Evolutionary conservation across 73 alveolate species (phyloP).

Genomic region (Stentor coeruleus): DNA sequence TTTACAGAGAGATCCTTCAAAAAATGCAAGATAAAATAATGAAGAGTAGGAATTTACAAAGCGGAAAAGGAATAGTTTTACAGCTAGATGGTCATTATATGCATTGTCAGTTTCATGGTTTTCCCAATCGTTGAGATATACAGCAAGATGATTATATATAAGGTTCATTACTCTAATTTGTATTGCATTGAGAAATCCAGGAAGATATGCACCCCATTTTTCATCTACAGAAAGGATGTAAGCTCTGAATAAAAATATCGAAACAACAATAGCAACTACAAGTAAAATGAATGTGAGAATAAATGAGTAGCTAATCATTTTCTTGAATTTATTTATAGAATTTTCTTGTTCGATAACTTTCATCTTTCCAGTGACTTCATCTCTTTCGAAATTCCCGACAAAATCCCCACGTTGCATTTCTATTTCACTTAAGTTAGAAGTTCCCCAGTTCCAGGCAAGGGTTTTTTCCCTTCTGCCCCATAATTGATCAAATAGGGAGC

Average conservation of each 20-base stretch:
- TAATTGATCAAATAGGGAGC: slow-evolving; percentile 25
- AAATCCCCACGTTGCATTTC: slow-evolving; percentile 31
- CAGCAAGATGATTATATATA: slow-evolving; percentile 22
- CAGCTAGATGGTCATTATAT: slow-evolving; percentile 32
- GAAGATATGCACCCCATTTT: background rate
- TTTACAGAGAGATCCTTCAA: slow-evolving; percentile 32
- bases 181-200: slow-evolving; percentile 29
- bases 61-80: slow-evolving; percentile 32
- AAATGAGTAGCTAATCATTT: slow-evolving; percentile 19
- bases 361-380: slow-evolving; percentile 29
- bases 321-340: background rate
- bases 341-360: background rate
- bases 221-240: background rate
- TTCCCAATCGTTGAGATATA: slow-evolving; percentile 31
- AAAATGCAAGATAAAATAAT: slow-evolving; percentile 39
- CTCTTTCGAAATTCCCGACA: slow-evolving; percentile 27
- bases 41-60: slow-evolving; percentile 39
- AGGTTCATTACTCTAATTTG: slow-evolving; percentile 28
- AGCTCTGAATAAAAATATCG: slow-evolving; percentile 11
- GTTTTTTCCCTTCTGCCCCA: slow-evolving; percentile 32
- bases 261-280: slow-evolving; percentile 29
- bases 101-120: slow-evolving; percentile 38
- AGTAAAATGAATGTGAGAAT: slow-evolving; percentile 12
- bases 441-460: slow-evolving; percentile 40
- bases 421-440: slow-evolving; percentile 30